Conservation (phyloP, 192 early-diverging fungal species). For the Allomyces javanicus region DNA sequence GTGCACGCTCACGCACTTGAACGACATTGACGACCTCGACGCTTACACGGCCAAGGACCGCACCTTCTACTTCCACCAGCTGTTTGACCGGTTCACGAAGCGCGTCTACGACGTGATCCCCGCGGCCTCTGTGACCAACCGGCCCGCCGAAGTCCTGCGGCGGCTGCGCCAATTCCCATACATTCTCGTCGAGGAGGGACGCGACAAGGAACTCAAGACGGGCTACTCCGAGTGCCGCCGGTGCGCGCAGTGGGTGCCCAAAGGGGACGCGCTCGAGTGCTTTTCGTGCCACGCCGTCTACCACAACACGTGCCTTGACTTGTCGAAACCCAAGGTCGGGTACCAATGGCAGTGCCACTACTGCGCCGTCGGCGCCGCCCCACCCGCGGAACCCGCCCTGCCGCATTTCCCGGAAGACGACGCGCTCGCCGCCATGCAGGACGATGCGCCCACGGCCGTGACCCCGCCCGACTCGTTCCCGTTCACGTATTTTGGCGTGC, state of each 20-base stretch:
- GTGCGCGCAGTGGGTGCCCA: slow-evolving; percentile 36
- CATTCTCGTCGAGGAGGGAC: slow-evolving; percentile 71
- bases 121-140: slow-evolving; percentile 51
- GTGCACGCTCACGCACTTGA: slow-evolving; percentile 47
- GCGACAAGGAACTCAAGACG: slow-evolving; percentile 50
- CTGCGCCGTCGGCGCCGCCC: neutral
- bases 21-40: slow-evolving; percentile 42
- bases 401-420: neutral
- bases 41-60: slow-evolving; percentile 37
- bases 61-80: slow-evolving; percentile 68
- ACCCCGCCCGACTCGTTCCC: neutral
- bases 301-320: neutral
- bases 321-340: neutral
- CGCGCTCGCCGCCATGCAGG: neutral
- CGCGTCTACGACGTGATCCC: slow-evolving; percentile 76
- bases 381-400: neutral
- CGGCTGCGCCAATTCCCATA: slow-evolving; percentile 54
- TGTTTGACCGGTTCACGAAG: slow-evolving; percentile 78
- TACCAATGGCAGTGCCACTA: neutral
- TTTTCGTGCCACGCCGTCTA: neutral
- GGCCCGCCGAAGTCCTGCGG: slow-evolving; percentile 47
- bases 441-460: neutral
- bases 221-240: slow-evolving; percentile 45
- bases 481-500: neutral
- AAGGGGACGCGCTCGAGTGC: neutral